Evolutionary conservation across 2,329 filamentous ascomycete genomes (phyloP), one percentile per base, ranked within the genome.

Genomic region (Paecilomyces dactylethromorphus): DNA sequence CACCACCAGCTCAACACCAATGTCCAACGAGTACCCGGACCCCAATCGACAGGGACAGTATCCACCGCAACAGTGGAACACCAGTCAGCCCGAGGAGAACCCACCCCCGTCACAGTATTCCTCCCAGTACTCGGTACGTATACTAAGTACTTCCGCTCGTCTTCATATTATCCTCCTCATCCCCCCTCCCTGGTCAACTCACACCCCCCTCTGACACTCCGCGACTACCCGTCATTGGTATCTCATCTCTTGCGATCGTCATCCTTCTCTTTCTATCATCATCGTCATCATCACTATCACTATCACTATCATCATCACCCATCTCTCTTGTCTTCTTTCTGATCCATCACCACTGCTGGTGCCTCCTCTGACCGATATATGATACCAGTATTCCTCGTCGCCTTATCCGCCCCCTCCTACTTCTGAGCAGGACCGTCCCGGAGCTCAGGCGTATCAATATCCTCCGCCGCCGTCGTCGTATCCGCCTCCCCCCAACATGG

Each of bases 21-120:
- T 76, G 74, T 76, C 74, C 68, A 70, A 72, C 68, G 69, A 72
- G 62, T 68, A 60, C 62, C 63, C 66, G 69, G 78, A 79, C 68
- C 72, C 76, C 60, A 72, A 71, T 68, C 76, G 75, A 61, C 76
- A 72, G 69, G 76, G 74, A 68, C 77, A 78, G 68, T 77, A 78
- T 73, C 74, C 75, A 68, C 72, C 73, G 59, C 72, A 71, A 58
- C 73, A 73, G 62, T 76, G 75, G 75, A 71, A 69, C 69, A 63
- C 68, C 64, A 68, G 66, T 66, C 74, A 73, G 66, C 66, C 70
- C 62, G 72, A 74, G 62, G 74, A 73, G 58, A 70, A 76, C 63
- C 70, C 73, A 60, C 64, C 71, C 62, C 63, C 72, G 55, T 61
- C 68, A 58, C 68, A 71, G 57, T 74, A 73, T 64, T 68, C 70